phyloP scores from a whole-genome alignment of 2,329 filamentous ascomycete species.

The Endothia cerciana region DNA sequence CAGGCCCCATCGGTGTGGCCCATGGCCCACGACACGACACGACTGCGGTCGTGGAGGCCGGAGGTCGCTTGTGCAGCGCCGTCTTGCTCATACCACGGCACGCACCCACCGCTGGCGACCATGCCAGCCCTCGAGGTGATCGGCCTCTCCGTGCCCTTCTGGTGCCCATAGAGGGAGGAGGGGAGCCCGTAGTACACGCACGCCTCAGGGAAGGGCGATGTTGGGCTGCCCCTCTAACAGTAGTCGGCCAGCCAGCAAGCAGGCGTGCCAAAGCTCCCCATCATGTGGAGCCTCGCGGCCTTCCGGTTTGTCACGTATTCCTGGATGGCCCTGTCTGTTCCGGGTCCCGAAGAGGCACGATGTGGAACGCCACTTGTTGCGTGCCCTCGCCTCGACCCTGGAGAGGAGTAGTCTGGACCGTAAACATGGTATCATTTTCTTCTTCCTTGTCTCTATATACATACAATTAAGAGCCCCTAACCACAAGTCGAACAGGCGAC shows the following conservation, averaged over 20 bases:
- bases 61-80: too few relatives aligned
- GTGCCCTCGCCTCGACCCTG: not conserved
- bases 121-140: constrained; percentile 5
- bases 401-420: not conserved
- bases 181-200: not conserved
- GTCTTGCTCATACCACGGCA: too few relatives aligned
- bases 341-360: not conserved
- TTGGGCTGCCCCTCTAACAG: too few relatives aligned
- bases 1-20: too few relatives aligned
- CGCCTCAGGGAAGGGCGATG: not conserved
- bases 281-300: not conserved
- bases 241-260: not conserved
- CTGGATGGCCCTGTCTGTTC: not conserved
- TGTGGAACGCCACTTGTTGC: constrained; percentile 1
- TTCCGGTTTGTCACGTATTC: not conserved
- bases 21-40: too few relatives aligned
- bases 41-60: too few relatives aligned
- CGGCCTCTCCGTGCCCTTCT: not conserved
- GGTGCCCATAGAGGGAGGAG: not conserved
- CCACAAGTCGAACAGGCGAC: not conserved
- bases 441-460: constrained; percentile 11
- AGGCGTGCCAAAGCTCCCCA: not conserved
- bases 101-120: not conserved
- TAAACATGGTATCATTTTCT: constrained; percentile 21
- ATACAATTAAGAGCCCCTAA: constrained; percentile 4